A percentile compares a stretch with the other conserved stretches of the same genome.
Evolutionary conservation across 352 stramenopile species (phyloP).

Genomic region (Phytopythium litorale): DNA sequence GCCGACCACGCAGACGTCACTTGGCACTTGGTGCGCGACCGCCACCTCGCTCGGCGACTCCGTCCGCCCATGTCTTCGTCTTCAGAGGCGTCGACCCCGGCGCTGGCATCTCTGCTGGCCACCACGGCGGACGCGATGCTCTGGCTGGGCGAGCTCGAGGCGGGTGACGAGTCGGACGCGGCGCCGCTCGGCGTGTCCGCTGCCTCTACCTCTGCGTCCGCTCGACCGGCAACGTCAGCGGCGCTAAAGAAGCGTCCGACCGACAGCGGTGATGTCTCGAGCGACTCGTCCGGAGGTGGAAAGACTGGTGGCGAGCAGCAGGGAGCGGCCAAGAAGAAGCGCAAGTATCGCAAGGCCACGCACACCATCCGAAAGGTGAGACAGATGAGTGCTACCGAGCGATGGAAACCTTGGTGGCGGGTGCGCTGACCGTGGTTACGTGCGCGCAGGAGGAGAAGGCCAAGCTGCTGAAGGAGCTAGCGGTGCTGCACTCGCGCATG

Average conservation of each 20-base stretch:
- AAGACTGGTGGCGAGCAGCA: background rate
- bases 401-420: too few relatives aligned
- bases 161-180: background rate
- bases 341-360: conserved; percentile 27
- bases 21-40: too few relatives aligned
- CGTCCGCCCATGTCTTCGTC: background rate
- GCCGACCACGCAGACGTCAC: too few relatives aligned
- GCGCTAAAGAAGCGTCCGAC: background rate
- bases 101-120: background rate
- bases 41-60: too few relatives aligned
- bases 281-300: conserved; percentile 3
- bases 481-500: conserved; percentile 30
- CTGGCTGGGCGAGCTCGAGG: background rate
- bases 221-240: background rate
- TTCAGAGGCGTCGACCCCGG: background rate
- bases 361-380: conserved; percentile 24
- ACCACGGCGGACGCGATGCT: background rate
- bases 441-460: conserved; percentile 23
- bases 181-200: too few relatives aligned
- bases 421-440: too few relatives aligned
- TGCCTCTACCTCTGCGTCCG: background rate
- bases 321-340: conserved; percentile 4
- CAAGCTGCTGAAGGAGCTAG: conserved; percentile 21
- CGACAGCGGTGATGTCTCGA: background rate
- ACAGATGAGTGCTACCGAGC: too few relatives aligned